Evolutionary conservation across 495 filamentous ascomycete genomes (phyloP).

Genomic region (Astrothelium subdiscretum): DNA sequence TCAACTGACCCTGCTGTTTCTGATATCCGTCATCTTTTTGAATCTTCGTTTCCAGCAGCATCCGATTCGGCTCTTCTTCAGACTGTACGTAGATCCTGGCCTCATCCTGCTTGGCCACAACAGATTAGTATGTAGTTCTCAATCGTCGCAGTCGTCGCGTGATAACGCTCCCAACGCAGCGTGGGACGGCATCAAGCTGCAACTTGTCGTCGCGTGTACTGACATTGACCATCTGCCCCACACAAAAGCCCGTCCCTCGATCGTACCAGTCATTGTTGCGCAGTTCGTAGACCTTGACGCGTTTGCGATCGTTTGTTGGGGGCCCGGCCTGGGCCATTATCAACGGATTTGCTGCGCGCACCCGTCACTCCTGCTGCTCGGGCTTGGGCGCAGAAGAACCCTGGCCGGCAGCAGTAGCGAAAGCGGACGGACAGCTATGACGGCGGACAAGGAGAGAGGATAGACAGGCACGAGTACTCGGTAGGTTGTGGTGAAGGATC

Average conservation of each 20-base stretch:
- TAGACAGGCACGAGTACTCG: background rate
- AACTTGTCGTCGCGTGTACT: background rate
- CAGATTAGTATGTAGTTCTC: conserved; percentile 9
- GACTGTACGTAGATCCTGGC: conserved; percentile 84
- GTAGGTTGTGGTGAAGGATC: background rate
- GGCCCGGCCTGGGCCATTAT: conserved; percentile 79
- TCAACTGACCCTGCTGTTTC: conserved; percentile 80
- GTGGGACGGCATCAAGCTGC: background rate
- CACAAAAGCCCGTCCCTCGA: conserved; percentile 91
- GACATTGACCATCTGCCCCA: conserved; percentile 47
- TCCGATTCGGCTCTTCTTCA: conserved; percentile 75
- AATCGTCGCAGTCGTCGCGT: background rate
- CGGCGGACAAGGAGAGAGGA: background rate
- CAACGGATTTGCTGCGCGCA: conserved; percentile 9
- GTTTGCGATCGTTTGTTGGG: conserved; percentile 75
- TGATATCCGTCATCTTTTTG: conserved; percentile 93
- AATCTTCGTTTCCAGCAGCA: conserved; percentile 80
- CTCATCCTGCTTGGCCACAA: conserved; percentile 46
- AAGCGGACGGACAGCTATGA: conserved; percentile 1
- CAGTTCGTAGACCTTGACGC: conserved; percentile 98
- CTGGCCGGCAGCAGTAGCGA: conserved; percentile 13
- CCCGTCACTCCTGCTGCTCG: conserved; percentile 18
- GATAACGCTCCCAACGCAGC: background rate
- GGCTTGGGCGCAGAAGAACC: conserved; percentile 17
- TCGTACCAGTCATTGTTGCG: conserved; percentile 99